Evolutionary conservation across 2,329 filamentous ascomycete genomes (phyloP), one percentile per base, ranked within the genome.

Genomic region (Taxawa tesnikishii): DNA sequence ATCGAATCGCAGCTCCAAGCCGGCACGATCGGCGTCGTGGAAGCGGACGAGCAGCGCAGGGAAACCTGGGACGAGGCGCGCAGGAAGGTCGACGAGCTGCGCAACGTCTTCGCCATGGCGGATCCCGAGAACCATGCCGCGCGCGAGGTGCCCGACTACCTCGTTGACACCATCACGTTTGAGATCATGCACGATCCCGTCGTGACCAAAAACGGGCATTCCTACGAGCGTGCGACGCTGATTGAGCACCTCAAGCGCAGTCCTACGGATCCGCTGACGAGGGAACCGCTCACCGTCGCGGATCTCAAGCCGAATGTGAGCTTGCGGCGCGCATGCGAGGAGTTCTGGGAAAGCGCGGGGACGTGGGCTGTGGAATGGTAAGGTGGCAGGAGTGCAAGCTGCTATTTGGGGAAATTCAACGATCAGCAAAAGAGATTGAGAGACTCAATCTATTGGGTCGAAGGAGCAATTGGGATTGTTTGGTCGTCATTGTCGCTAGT

Each of bases 301-400:
- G 84, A 94, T 27, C 55, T 96, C 33, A 67, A 85, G 26, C 79
- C 83, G 0, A 96, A 96, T 52, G 66, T 92, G 27, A 79, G 71
- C 1, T 63, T 96, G 36, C 83, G 78, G 53, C 71, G 82, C 32
- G 88, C 83, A 0, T 92, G 84, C 49, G 75, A 82, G 28, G 82
- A 90, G 43, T 96, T 93, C 47, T 61, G 94, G 37, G 70, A 81
- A 16, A 65, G 82, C 44, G 94, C 94, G 47, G 47, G 40, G 15
- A 87, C 84, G 7, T 94, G 90, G 83, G 84, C 85, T 1, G 85
- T 82, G 24, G 87, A 94, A 53, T 96, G 82, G 79, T 93, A 62
- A 46, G n/a, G n/a, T n/a, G n/a, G n/a, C n/a, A n/a, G n/a, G n/a
- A n/a, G n/a, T n/a, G n/a, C n/a, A n/a, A n/a, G n/a, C n/a, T n/a